Percentiles rank a stretch among this genome's conserved stretches.
Evolutionary conservation across 352 stramenopile species (phyloP).

Genomic region (Pythium angustatum): DNA sequence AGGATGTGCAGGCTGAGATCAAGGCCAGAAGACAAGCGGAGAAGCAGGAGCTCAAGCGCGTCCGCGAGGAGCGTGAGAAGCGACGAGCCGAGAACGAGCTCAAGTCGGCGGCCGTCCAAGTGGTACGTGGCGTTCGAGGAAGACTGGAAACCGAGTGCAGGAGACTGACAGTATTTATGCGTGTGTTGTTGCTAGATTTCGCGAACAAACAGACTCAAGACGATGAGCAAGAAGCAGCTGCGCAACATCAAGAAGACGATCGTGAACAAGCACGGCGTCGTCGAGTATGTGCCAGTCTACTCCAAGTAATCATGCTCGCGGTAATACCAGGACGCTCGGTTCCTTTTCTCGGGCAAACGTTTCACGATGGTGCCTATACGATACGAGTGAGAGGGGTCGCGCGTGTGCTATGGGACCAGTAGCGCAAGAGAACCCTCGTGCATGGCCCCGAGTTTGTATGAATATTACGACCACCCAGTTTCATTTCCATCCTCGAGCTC

Average conservation of each 20-base stretch:
- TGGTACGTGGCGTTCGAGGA: constrained; percentile 50
- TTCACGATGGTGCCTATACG: too few relatives aligned
- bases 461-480: constrained; percentile 7
- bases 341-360: too few relatives aligned
- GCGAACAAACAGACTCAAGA: constrained; percentile 86
- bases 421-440: too few relatives aligned
- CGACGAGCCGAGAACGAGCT: constrained; percentile 89
- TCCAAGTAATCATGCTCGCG: constrained; percentile 56
- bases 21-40: constrained; percentile 69
- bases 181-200: constrained; percentile 56
- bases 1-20: constrained; percentile 84
- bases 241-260: constrained; percentile 92
- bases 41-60: constrained; percentile 73
- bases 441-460: not conserved
- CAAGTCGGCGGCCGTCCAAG: constrained; percentile 86
- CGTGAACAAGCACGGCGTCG: constrained; percentile 90
- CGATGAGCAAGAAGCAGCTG: constrained; percentile 93
- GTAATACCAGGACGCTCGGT: too few relatives aligned
- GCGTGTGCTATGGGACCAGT: too few relatives aligned
- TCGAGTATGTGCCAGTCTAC: constrained; percentile 89
- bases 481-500: not conserved
- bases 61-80: constrained; percentile 85
- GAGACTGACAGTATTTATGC: constrained; percentile 4
- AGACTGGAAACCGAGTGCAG: not conserved
- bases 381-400: too few relatives aligned